phyloP scores from a whole-genome alignment of 2,329 filamentous ascomycete genomes.

The Cladophialophora psammophila region DNA sequence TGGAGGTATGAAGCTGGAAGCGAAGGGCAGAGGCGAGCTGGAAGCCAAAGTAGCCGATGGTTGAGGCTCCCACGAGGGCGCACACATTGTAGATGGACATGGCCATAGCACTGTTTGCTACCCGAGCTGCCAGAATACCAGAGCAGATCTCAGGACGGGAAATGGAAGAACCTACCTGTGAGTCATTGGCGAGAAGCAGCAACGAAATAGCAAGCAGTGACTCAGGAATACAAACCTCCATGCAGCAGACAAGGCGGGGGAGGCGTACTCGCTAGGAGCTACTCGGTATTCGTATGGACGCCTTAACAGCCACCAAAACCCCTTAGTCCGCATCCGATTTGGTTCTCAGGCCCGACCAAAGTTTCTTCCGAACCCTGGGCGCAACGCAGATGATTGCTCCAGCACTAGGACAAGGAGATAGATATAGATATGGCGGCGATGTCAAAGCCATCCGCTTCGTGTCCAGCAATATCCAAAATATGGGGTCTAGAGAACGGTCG shows the following conservation, averaged over 20 bases:
- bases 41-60: slow-evolving; percentile 4
- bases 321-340: not conserved
- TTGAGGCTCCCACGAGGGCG: slow-evolving; percentile 17
- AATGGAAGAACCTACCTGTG: not conserved
- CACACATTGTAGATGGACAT: slow-evolving; percentile 11
- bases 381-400: not conserved
- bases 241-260: too few relatives aligned
- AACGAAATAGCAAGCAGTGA: too few relatives aligned
- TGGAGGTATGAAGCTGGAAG: slow-evolving; percentile 22
- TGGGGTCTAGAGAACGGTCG: not conserved
- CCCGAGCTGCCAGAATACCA: too few relatives aligned
- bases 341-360: not conserved
- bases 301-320: not conserved
- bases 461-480: not conserved
- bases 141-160: too few relatives aligned
- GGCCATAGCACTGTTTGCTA: not conserved
- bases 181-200: not conserved
- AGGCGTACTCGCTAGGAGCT: too few relatives aligned
- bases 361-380: not conserved
- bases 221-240: too few relatives aligned
- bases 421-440: not conserved
- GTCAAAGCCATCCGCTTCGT: not conserved
- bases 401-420: not conserved
- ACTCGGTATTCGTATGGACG: not conserved
- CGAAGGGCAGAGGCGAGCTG: slow-evolving; percentile 11